Evolutionary conservation across 2,329 filamentous ascomycete species (phyloP), one percentile per base, ranked within the genome.

Genomic region (Ilyonectria sp.): DNA sequence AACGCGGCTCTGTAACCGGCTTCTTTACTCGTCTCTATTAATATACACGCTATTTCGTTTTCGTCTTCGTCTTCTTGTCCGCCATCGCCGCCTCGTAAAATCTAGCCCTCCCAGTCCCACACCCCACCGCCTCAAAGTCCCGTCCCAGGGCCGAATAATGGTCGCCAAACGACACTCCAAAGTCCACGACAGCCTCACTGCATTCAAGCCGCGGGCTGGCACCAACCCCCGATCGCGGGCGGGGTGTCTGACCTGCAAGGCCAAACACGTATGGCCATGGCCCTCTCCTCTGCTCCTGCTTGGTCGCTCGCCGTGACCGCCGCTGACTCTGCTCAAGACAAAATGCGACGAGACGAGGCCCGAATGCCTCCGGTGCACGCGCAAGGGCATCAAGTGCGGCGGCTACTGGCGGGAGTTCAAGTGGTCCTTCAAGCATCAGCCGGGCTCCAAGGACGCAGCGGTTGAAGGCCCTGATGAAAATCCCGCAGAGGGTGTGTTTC

Each of bases 381-480:
- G 71, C 2, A 78, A 78, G 40, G 76, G 76, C 6, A 70, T 77
- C 17, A 71, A 70, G 15, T 78, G 76, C 44, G 75, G 71, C 3
- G 76, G 76, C 4, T 78, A 78, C 19, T 72, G 71, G 69, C 71
- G 71, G 23, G 77, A 78, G 21, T 76, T 83, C 50, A 80, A 79
- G 43, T 83, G 82, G 82, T 83, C 82, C 0, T 82, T 81, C 68
- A 83, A 83, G 50, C 80, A 83, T 62, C 81, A 83, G 58, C 72
- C 76, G 0, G 68, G 62, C 56, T 53, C 63, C 26, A 19, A 43
- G 7, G 47, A 60, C 6, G 29, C 63, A 17, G 33, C 37, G n/a
- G n/a, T 35, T 15, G 55, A 64, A 40, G 47, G 54, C 19, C 31
- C 55, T 11, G 62, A 64, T 6, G 47, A 31, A 43, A 43, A 43